These are phyloP conservation scores for Botrytis hyacinthi DNA, from an alignment of 2,329 filamentous ascomycete genomes.

Conservation along the genomic window DNA sequence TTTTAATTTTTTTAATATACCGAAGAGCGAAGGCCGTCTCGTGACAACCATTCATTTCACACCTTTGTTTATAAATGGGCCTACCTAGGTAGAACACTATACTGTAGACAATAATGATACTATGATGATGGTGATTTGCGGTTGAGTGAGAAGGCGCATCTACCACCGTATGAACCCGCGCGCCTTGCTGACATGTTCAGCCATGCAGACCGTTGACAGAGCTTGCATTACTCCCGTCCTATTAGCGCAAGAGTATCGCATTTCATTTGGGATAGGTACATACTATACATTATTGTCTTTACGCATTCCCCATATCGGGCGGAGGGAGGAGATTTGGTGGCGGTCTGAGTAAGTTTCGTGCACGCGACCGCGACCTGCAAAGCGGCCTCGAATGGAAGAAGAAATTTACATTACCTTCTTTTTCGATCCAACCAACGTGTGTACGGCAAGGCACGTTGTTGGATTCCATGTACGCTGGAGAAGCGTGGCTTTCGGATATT, in stretches of 20 bases:
- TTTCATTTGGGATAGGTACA: neutral
- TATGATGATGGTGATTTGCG: neutral
- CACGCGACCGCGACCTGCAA: constrained; percentile 9
- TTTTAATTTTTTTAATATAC: neutral
- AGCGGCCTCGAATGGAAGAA: neutral
- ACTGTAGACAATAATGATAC: neutral
- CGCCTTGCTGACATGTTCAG: neutral
- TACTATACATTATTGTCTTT: neutral
- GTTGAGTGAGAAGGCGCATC: neutral
- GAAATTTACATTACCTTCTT: neutral
- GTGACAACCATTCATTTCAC: constrained; percentile 5
- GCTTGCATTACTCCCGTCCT: neutral
- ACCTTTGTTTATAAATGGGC: neutral
- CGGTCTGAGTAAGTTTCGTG: constrained; percentile 17
- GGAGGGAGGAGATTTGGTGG: neutral
- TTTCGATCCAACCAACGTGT: constrained; percentile 1
- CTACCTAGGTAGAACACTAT: neutral
- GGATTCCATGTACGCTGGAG: neutral
- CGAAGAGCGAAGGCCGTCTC: constrained; percentile 2
- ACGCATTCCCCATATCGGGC: neutral
- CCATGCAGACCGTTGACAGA: constrained; percentile 7
- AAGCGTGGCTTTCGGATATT: constrained; percentile 9
- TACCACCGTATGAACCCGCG: neutral
- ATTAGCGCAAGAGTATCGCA: neutral
- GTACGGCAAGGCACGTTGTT: constrained; percentile 3